A percentile compares a stretch with the other conserved stretches of the same genome.
These are phyloP conservation scores for Dentipellis fragilis DNA, from an alignment of 768 basidiomycete species.

Conservation along the genomic window DNA sequence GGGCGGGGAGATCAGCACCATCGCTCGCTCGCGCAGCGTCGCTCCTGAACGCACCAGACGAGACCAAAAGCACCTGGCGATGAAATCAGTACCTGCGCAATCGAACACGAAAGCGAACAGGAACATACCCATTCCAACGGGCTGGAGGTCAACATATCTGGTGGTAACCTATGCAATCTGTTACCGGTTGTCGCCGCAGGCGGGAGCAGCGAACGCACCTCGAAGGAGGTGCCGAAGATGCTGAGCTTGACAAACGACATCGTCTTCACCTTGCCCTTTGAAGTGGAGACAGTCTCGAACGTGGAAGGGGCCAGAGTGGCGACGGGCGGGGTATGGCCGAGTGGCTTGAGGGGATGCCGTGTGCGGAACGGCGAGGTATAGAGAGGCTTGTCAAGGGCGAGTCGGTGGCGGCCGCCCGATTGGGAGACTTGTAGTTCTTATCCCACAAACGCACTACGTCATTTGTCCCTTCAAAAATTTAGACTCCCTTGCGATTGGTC, in stretches of 20 bases:
- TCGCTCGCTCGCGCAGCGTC: not conserved
- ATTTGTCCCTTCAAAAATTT: too few relatives aligned
- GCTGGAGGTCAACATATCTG: slow-evolving; percentile 97
- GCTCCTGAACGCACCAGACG: slow-evolving; percentile 59
- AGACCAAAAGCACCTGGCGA: slow-evolving; percentile 87
- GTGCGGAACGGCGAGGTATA: too few relatives aligned
- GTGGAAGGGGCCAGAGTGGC: not conserved
- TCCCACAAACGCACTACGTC: too few relatives aligned
- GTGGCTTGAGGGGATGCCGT: not conserved
- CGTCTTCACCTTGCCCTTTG: slow-evolving; percentile 2
- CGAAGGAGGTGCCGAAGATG: slow-evolving; percentile 97
- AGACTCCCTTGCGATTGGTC: too few relatives aligned
- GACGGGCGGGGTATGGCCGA: slow-evolving; percentile 3
- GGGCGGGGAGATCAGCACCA: not conserved
- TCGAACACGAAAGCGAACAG: slow-evolving; percentile 2
- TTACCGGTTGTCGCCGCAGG: not conserved
- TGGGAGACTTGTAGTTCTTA: too few relatives aligned
- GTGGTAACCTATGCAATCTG: slow-evolving; percentile 72
- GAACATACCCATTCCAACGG: slow-evolving; percentile 92
- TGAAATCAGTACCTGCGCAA: not conserved
- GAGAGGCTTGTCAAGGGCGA: too few relatives aligned
- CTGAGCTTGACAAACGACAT: slow-evolving; percentile 98
- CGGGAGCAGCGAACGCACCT: slow-evolving; percentile 37
- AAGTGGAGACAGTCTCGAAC: not conserved
- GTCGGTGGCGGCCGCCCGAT: too few relatives aligned